A percentile compares a stretch with the other conserved stretches of the same genome.
Evolutionary conservation across 2,329 filamentous ascomycete species (phyloP).

Genomic region (Ascomycota sp.): DNA sequence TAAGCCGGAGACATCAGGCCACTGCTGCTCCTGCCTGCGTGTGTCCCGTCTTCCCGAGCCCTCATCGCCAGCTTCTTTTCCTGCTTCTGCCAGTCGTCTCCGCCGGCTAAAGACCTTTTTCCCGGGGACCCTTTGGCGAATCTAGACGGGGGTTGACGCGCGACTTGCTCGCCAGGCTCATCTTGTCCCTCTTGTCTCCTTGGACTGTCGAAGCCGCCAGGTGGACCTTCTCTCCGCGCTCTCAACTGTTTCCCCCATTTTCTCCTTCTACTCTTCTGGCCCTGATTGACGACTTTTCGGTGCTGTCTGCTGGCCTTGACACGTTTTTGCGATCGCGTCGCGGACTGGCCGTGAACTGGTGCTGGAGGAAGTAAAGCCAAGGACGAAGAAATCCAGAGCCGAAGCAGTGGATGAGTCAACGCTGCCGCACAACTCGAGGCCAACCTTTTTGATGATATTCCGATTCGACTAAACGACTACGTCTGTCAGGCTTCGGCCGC

Average conservation of each 20-base stretch:
- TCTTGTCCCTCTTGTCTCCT: no score
- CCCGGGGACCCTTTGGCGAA: no score
- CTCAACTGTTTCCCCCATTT: no score
- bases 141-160: background rate
- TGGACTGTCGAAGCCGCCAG: background rate
- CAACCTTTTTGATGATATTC: slow-evolving; percentile 4
- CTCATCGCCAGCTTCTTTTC: background rate
- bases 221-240: slow-evolving; percentile 1
- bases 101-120: no score
- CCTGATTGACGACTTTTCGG: no score
- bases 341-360: no score
- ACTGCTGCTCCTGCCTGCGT: no score
- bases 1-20: slow-evolving; percentile 2
- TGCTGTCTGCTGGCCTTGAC: background rate
- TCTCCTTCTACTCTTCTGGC: no score
- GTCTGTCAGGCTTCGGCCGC: no score
- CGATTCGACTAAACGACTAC: slow-evolving; percentile 2
- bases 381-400: background rate
- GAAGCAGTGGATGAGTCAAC: background rate
- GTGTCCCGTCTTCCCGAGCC: background rate
- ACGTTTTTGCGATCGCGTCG: background rate
- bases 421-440: background rate
- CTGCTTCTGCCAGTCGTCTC: no score
- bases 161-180: background rate
- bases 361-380: background rate